Evolutionary conservation across 208 protist genomes (phyloP), one percentile per base, ranked within the genome.

Genomic region (Crithidia bombi): DNA sequence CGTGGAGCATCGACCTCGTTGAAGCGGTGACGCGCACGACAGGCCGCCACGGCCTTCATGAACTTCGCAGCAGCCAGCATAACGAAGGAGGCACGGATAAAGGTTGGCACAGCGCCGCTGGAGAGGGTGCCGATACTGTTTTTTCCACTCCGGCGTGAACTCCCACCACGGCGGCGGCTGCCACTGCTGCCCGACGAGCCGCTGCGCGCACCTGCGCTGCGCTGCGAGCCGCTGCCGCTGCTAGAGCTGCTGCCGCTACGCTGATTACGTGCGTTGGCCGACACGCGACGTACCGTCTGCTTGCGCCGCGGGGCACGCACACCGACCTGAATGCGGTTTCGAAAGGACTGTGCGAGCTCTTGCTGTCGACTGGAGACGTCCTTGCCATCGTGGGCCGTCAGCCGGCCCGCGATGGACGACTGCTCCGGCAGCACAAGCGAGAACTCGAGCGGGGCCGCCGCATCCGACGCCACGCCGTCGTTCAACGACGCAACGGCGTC

Each of bases 1-100:
- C 47, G 72, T 14, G 86, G 85, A 32, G 78, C 83, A n/a, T 72
- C 70, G 21, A 85, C 63, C 9, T 56, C 76, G 23, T 81, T 77
- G 47, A 76, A 63, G 15, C 28, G 33, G 28, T 81, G 65, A 33
- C 50, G 51, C 39, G 25, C 63, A 2, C 86, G 85, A 25, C 77
- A 38, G 11, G 73, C 51, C 33, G 32, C 17, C 32, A 84, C 69
- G 0, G 72, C 69, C 28, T 69, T 69, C 30, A 81, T 69, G 43
- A 91, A 67, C 39, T 65, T 52, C 26, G 44, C 61, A 69, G 46
- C 66, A 55, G 83, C 87, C 0, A 82, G 46, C 25, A 68, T 46
- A 17, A 69, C 19, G 58, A 79, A 49, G 56, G 43, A 32, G 39
- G 75, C 44, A 7, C 23, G 43, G 14, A 62, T 41, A 43, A 75